These are phyloP conservation scores for Millerozyma miso DNA, from an alignment of 805 yeast genomes.

Conservation along the genomic window DNA sequence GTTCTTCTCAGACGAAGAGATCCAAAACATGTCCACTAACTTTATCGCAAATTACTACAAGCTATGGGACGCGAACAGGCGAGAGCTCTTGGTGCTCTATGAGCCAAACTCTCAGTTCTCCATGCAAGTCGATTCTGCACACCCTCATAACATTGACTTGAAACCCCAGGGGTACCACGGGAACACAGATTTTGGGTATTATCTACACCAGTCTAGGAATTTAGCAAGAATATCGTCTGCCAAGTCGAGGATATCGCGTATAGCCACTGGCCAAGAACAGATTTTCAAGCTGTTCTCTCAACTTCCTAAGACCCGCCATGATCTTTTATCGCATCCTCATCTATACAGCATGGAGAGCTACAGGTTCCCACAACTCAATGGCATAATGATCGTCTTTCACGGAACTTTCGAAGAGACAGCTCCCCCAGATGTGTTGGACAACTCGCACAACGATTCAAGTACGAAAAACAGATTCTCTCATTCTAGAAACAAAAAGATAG, in stretches of 20 bases:
- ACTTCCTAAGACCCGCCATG: conserved; percentile 78
- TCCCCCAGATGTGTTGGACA: conserved; percentile 43
- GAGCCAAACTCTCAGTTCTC: conserved; percentile 85
- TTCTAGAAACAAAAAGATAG: conserved; percentile 25
- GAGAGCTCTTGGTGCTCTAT: conserved; percentile 66
- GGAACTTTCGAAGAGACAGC: conserved; percentile 76
- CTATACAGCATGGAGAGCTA: conserved; percentile 75
- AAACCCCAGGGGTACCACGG: conserved; percentile 8
- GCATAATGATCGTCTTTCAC: conserved; percentile 75
- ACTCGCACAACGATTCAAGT: conserved; percentile 8
- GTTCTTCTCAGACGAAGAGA: conserved; percentile 76
- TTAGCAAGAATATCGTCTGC: conserved; percentile 56
- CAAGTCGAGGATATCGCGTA: conserved; percentile 52
- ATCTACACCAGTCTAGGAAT: conserved; percentile 73
- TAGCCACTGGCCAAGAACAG: conserved; percentile 65
- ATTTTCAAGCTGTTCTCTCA: conserved; percentile 59
- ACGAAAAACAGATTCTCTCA: conserved; percentile 14
- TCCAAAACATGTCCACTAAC: conserved; percentile 67
- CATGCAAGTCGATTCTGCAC: conserved; percentile 65
- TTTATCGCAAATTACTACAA: conserved; percentile 73
- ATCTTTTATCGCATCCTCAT: conserved; percentile 56
- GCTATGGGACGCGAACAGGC: conserved; percentile 78
- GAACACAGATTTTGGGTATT: conserved; percentile 51
- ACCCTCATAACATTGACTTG: conserved; percentile 43
- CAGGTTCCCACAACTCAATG: conserved; percentile 66